These are phyloP conservation scores for Diospyros lotus DNA, from an alignment of 148 eudicot genomes.

Conservation along the genomic window DNA sequence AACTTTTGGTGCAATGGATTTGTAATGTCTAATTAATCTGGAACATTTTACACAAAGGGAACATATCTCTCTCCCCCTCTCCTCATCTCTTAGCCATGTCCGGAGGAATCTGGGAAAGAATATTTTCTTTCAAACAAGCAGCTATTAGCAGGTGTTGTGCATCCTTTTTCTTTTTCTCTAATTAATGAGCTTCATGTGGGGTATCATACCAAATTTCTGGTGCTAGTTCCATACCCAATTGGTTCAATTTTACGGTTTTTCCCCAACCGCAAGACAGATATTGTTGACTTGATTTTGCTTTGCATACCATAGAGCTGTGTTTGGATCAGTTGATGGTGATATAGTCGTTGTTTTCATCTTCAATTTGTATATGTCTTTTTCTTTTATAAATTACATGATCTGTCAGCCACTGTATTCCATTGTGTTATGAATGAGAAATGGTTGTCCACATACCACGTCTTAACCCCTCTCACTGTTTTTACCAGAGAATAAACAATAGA, in stretches of 20 bases:
- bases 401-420: background rate
- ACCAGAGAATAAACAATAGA: background rate
- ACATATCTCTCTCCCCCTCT: too few species aligned
- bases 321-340: conserved; percentile 12
- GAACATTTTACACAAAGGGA: background rate
- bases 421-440: background rate
- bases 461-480: background rate
- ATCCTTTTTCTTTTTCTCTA: background rate
- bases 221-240: background rate
- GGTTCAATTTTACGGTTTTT: background rate
- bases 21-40: too few species aligned
- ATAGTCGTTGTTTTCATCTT: conserved; percentile 11
- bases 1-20: background rate
- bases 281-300: conserved; percentile 4
- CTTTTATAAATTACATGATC: background rate
- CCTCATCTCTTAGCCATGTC: background rate
- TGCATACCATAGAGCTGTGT: conserved; percentile 14
- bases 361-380: conserved; percentile 5
- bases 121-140: background rate
- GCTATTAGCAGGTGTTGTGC: background rate
- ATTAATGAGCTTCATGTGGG: background rate
- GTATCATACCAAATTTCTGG: conserved; percentile 5
- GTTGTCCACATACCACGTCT: background rate
- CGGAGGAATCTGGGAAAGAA: background rate
- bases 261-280: conserved; percentile 7